Percentiles rank a stretch among this genome's conserved stretches.
phyloP scores from a whole-genome alignment of 2,329 filamentous ascomycete species.

The Aspergillus pseudoviridinutans region DNA sequence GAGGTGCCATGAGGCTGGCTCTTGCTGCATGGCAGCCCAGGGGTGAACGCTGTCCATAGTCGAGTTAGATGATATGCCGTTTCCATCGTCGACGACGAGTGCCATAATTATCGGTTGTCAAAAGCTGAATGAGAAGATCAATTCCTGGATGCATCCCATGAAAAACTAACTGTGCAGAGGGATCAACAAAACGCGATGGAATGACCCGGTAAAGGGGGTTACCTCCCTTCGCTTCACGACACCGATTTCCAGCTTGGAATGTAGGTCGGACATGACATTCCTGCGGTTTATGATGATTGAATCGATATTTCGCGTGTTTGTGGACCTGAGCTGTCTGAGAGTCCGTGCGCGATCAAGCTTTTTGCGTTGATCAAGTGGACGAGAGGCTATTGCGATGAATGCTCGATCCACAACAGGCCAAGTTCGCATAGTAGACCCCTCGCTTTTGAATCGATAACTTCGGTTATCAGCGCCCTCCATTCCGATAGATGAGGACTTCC shows the following conservation, averaged over 20 bases:
- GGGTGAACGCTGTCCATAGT: too few species aligned
- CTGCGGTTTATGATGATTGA: neutral
- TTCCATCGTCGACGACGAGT: too few species aligned
- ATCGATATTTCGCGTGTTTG: neutral
- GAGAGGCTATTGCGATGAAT: neutral
- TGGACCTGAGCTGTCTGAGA: neutral
- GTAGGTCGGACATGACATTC: neutral
- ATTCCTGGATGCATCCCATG: slow-evolving; percentile 11
- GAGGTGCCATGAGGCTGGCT: neutral
- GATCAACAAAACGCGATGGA: slow-evolving; percentile 6
- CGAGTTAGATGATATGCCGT: too few species aligned
- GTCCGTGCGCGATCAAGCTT: neutral
- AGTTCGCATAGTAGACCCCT: neutral
- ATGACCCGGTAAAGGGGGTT: slow-evolving; percentile 7
- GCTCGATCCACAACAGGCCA: slow-evolving; percentile 3
- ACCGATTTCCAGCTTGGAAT: neutral
- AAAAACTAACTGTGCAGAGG: slow-evolving; percentile 7
- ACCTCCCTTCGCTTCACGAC: neutral
- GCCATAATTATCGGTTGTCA: too few species aligned
- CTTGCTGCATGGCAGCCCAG: too few species aligned
- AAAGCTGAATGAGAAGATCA: slow-evolving; percentile 6
- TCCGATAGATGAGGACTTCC: neutral
- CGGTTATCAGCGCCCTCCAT: neutral
- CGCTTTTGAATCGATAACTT: neutral
- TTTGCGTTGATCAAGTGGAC: slow-evolving; percentile 1